Percentiles rank a stretch among this genome's conserved stretches.
phyloP scores from a whole-genome alignment of 164 flowering plant species.

The Vitis labrusca region DNA sequence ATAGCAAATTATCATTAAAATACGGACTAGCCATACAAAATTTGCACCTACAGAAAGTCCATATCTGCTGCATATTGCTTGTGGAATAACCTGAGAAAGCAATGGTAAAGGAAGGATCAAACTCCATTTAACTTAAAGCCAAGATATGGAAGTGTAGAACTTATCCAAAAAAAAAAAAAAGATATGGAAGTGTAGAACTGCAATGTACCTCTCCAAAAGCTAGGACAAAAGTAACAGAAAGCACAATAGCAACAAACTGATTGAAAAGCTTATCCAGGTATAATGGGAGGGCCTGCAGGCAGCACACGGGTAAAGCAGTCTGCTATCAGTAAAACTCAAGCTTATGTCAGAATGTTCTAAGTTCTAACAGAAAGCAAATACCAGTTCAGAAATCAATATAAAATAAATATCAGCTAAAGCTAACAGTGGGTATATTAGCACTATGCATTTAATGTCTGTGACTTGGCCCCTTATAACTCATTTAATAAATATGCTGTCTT shows the following conservation, averaged over 20 bases:
- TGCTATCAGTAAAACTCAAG: too few relatives aligned
- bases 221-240: constrained; percentile 95
- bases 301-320: background rate
- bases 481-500: too few relatives aligned
- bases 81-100: constrained; percentile 82
- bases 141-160: background rate
- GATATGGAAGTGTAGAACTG: background rate
- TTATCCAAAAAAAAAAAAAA: background rate
- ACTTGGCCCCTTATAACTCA: too few relatives aligned
- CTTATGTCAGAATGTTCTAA: background rate
- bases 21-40: constrained; percentile 87
- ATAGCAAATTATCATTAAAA: constrained; percentile 85
- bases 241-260: constrained; percentile 81
- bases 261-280: constrained; percentile 86
- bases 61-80: constrained; percentile 92
- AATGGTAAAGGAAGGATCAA: background rate
- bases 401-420: background rate
- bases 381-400: background rate
- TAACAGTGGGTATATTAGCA: background rate
- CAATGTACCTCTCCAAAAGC: constrained; percentile 87
- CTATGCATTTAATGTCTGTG: too few relatives aligned
- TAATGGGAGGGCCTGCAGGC: constrained; percentile 88
- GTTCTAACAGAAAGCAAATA: background rate
- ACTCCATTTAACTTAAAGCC: background rate
- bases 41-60: constrained; percentile 97